Percentiles rank a stretch among this genome's conserved stretches.
These are phyloP conservation scores for Larix kaempferi DNA, from an alignment of 75 land plant genomes.

Conservation along the genomic window DNA sequence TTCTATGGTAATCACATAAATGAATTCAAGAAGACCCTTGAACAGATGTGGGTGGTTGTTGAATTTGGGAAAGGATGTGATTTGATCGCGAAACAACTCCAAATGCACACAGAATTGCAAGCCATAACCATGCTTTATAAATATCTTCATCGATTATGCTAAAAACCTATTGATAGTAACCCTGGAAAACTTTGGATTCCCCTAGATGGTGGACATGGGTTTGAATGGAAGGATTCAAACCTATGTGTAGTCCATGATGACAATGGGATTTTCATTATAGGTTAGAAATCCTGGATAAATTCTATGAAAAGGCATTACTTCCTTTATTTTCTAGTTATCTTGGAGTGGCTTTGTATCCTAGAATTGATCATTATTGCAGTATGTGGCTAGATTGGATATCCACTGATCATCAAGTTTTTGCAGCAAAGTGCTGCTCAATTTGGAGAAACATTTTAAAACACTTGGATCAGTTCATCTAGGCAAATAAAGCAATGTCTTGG, in stretches of 20 bases:
- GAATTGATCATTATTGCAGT: slow-evolving; percentile 31
- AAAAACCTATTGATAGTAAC: slow-evolving; percentile 14
- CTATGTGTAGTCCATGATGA: slow-evolving; percentile 39
- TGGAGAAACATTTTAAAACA: slow-evolving; percentile 30
- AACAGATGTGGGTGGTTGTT: slow-evolving; percentile 35
- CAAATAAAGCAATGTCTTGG: too few species aligned
- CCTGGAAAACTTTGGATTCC: slow-evolving; percentile 46
- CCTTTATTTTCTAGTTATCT: slow-evolving; percentile 26
- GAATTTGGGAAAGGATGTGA: slow-evolving; percentile 39
- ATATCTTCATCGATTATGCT: slow-evolving; percentile 16
- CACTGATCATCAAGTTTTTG: background rate
- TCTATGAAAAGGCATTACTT: slow-evolving; percentile 22
- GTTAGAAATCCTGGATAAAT: slow-evolving; percentile 29
- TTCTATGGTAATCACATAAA: slow-evolving; percentile 21
- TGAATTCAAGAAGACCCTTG: slow-evolving; percentile 28
- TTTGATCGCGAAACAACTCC: slow-evolving; percentile 29
- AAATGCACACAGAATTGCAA: slow-evolving; percentile 12
- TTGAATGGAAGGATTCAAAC: slow-evolving; percentile 29
- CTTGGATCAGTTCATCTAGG: slow-evolving; percentile 1
- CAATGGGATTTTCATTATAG: slow-evolving; percentile 26
- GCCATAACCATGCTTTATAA: slow-evolving; percentile 31
- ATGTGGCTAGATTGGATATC: slow-evolving; percentile 44
- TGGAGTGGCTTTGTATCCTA: slow-evolving; percentile 26
- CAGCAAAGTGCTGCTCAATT: slow-evolving; percentile 22
- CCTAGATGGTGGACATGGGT: slow-evolving; percentile 10